These are phyloP conservation scores for Penicillium thymicola DNA, from an alignment of 2,329 filamentous ascomycete genomes.

Conservation along the genomic window DNA sequence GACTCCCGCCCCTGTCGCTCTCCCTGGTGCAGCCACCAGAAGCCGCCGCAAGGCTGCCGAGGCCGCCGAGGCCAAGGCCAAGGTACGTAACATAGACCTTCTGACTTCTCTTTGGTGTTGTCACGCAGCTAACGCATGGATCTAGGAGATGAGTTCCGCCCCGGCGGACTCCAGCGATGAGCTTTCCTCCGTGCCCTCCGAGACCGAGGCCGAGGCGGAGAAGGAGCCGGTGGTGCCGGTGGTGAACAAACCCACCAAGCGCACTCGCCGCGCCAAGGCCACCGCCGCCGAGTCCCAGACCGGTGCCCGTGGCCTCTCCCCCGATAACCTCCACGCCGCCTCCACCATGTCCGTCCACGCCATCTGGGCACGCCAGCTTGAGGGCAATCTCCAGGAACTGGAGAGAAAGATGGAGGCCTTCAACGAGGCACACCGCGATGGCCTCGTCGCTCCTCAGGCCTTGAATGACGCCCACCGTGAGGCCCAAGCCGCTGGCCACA, in stretches of 20 bases:
- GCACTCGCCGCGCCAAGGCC: not conserved
- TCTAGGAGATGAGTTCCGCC: not conserved
- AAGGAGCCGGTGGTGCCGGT: not conserved
- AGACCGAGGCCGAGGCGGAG: not conserved
- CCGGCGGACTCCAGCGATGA: not conserved
- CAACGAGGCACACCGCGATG: slow-evolving; percentile 14
- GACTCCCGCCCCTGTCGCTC: not conserved
- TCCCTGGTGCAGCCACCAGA: not conserved
- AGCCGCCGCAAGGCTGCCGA: not conserved
- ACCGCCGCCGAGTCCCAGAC: not conserved
- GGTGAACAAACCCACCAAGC: not conserved
- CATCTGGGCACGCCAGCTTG: slow-evolving; percentile 57
- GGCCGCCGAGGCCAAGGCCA: not conserved
- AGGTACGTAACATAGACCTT: not conserved
- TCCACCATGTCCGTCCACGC: slow-evolving; percentile 40
- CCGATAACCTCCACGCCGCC: slow-evolving; percentile 20
- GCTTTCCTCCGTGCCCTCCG: not conserved
- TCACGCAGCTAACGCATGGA: not conserved
- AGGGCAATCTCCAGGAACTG: slow-evolving; percentile 55
- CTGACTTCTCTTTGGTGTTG: not conserved
- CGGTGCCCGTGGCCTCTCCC: not conserved
- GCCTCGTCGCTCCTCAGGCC: slow-evolving; percentile 36
- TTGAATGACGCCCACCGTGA: slow-evolving; percentile 17
- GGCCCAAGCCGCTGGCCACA: slow-evolving; percentile 2
- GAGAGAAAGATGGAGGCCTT: slow-evolving; percentile 55